Evolutionary conservation across 257 asterid species (phyloP), one percentile per base, ranked within the genome.

Genomic region (Coffea canephora): DNA sequence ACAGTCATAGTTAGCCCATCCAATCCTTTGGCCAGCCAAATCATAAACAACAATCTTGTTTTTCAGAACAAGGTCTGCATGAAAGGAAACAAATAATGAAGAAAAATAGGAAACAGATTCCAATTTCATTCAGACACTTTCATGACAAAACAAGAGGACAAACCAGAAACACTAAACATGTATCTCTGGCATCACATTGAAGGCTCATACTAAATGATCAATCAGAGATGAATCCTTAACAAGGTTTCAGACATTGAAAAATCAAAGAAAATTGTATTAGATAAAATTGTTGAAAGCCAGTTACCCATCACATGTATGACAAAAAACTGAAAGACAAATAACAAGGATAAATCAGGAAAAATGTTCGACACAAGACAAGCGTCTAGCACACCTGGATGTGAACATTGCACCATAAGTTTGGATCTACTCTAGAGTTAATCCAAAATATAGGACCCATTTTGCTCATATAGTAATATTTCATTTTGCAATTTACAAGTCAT

Each of bases 81-180:
- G 27, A 27, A 27, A 27, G 27, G 27, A 27, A 27, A 39, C 41
- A 78, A 3, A 52, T 27, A 80, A 86, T 8, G 73, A 12, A 77
- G 27, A 27, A 27, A 27, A 27, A 27, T 27, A 41, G 59, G 64
- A 74, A 67, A 68, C 54, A 49, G 16, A 49, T 27, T 27, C 27
- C 27, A 27, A 27, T 27, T 27, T 71, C 25, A 57, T 23, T 75
- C 49, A 57, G 16, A 77, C 48, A 18, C 31, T 27, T 8, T 13
- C 43, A 74, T 15, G 31, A 73, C 77, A 27, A 57, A 18, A 78
- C 7, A n/a, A 78, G 45, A 71, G 19, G 31, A 12, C n/a, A 14
- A 31, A 36, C 68, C 55, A 12, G 8, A 23, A 52, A 39, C 45
- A 45, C 0, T 31, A 41, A 34, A 52, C 0, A 67, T 34, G 39